Evolutionary conservation across 495 filamentous ascomycete genomes (phyloP).

Genomic region (Bryoglossum gracile): DNA sequence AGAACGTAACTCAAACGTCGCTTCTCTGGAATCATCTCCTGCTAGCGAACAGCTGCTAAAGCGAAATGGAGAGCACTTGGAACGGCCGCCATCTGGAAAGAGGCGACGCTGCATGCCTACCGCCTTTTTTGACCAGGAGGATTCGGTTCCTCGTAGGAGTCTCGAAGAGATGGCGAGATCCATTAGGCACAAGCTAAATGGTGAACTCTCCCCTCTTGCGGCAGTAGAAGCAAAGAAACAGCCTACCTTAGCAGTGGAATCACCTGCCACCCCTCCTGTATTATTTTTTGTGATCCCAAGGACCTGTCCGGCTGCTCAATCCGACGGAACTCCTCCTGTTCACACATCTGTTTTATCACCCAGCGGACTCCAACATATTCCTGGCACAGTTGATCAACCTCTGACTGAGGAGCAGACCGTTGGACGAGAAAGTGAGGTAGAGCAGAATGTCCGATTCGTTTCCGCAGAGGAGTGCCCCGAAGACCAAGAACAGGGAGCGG

Average conservation of each 20-base stretch:
- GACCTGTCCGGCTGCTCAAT: background rate
- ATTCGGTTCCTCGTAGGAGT: background rate
- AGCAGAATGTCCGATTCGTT: background rate
- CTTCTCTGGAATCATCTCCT: too few species aligned
- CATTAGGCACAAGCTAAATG: conserved; percentile 9
- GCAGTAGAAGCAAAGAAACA: too few species aligned
- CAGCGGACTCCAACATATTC: background rate
- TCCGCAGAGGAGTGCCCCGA: background rate
- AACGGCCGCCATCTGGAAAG: too few species aligned
- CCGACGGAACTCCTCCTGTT: background rate
- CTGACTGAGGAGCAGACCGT: background rate
- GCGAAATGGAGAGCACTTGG: too few species aligned
- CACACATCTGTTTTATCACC: background rate
- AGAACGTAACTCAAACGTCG: too few species aligned
- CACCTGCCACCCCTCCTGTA: background rate
- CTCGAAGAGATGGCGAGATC: conserved; percentile 10
- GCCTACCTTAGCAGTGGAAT: background rate
- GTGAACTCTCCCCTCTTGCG: background rate
- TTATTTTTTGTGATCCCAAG: background rate
- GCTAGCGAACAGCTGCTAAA: too few species aligned
- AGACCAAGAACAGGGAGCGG: background rate
- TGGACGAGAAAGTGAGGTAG: background rate
- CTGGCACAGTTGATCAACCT: background rate
- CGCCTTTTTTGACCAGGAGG: background rate
- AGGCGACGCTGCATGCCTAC: too few species aligned